These are phyloP conservation scores for Schwanniomyces polymorphus DNA, from an alignment of 805 yeast species.

Conservation along the genomic window DNA sequence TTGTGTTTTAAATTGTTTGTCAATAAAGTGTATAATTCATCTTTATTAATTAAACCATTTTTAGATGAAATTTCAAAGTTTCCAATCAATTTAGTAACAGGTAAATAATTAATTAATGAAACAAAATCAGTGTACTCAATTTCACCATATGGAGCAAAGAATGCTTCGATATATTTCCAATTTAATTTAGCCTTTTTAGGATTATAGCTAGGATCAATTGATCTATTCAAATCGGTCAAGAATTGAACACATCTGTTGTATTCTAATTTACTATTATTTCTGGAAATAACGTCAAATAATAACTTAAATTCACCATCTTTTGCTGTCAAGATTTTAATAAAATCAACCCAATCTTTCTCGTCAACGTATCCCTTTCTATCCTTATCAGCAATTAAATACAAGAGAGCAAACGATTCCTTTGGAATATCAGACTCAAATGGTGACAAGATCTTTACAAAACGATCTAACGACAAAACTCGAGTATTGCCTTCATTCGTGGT, in stretches of 20 bases:
- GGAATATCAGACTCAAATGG: conserved; percentile 44
- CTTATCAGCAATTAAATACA: conserved; percentile 80
- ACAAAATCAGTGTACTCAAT: conserved; percentile 40
- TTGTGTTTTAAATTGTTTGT: conserved; percentile 41
- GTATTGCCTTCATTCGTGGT: conserved; percentile 17
- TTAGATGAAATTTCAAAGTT: conserved; percentile 38
- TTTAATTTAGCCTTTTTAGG: conserved; percentile 41
- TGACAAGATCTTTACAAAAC: conserved; percentile 37
- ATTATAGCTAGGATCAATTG: conserved; percentile 42
- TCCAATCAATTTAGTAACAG: conserved; percentile 47
- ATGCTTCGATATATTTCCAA: conserved; percentile 41
- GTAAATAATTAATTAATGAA: conserved; percentile 40
- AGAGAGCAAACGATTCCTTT: conserved; percentile 44
- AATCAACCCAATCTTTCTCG: conserved; percentile 70
- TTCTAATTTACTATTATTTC: conserved; percentile 17
- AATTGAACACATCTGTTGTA: conserved; percentile 35
- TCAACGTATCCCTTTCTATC: conserved; percentile 66
- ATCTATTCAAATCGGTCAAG: conserved; percentile 36
- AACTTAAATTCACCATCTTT: conserved; percentile 31
- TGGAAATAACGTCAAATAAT: conserved; percentile 21
- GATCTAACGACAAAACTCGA: conserved; percentile 31
- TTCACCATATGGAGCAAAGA: conserved; percentile 39
- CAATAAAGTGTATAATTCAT: conserved; percentile 33
- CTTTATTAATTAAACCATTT: conserved; percentile 26
- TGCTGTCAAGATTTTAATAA: conserved; percentile 51